phyloP scores from a whole-genome alignment of 1,284 basidiomycete genomes.

The Melampsora larici-populina region DNA sequence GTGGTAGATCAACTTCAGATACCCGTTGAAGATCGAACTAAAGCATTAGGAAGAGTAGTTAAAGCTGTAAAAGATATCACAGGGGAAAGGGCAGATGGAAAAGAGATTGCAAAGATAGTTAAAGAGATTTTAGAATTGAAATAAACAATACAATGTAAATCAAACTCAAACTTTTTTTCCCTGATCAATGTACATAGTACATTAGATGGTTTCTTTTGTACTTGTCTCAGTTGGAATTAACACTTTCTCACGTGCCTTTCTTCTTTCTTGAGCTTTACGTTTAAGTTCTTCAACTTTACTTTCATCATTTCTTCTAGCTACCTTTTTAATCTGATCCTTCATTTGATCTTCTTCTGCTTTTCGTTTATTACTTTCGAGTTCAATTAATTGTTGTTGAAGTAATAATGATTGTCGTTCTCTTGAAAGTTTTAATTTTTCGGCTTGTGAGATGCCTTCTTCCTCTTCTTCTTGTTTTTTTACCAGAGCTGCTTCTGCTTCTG shows the following conservation, averaged over 20 bases:
- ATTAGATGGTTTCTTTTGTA: neutral
- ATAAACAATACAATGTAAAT: neutral
- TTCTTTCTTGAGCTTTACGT: conserved; percentile 31
- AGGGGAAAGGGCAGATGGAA: conserved; percentile 9
- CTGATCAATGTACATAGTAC: no score
- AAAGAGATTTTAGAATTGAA: neutral
- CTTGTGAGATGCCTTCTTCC: conserved; percentile 24
- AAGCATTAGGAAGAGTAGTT: neutral
- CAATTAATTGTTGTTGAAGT: conserved; percentile 39
- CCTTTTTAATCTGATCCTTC: conserved; percentile 24
- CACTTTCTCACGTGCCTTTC: conserved; percentile 5
- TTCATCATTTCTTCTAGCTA: conserved; percentile 35
- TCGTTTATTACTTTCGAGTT: conserved; percentile 34
- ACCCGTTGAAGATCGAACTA: neutral
- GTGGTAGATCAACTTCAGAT: neutral
- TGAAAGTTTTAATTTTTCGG: conserved; percentile 37
- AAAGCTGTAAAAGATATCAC: neutral
- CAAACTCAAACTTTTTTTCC: no score
- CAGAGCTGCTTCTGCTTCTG: neutral
- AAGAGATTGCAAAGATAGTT: neutral
- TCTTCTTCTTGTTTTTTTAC: conserved; percentile 25
- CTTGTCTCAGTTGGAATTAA: neutral
- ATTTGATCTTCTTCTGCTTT: conserved; percentile 27
- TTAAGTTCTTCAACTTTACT: conserved; percentile 35
- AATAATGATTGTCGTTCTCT: conserved; percentile 37